These are phyloP conservation scores for Fusarium sp. DNA, from an alignment of 2,329 filamentous ascomycete species.

Conservation along the genomic window DNA sequence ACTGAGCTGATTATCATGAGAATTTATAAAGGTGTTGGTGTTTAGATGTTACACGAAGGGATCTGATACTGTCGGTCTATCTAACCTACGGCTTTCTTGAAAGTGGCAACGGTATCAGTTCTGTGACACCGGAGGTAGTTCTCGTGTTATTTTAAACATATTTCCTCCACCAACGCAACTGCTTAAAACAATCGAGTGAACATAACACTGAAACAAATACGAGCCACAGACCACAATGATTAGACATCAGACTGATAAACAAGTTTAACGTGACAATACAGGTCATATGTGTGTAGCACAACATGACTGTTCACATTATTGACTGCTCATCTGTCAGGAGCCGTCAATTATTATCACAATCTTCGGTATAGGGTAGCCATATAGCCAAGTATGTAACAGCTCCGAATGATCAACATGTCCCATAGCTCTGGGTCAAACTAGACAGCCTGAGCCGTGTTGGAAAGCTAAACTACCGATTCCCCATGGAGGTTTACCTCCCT, in stretches of 20 bases:
- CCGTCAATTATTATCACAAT: not conserved
- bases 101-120: not conserved
- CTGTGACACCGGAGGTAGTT: not conserved
- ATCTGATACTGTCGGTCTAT: too few species aligned
- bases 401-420: not conserved
- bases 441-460: not conserved
- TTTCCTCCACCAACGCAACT: not conserved
- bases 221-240: too few species aligned
- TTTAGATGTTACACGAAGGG: not conserved
- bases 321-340: not conserved
- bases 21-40: not conserved
- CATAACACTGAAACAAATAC: not conserved
- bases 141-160: not conserved
- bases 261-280: too few species aligned
- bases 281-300: not conserved
- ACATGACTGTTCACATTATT: not conserved
- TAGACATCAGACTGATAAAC: too few species aligned
- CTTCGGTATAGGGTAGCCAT: conserved; percentile 3
- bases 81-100: fast-evolving
- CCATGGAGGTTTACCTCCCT: not conserved
- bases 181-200: not conserved
- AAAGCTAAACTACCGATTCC: not conserved
- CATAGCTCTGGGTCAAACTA: not conserved
- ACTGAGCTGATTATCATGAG: not conserved
- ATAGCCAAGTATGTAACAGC: not conserved